A percentile compares a stretch with the other conserved stretches of the same genome.
These are phyloP conservation scores for Solanum gracilifrons DNA, from an alignment of 257 asterid genomes.

Conservation along the genomic window DNA sequence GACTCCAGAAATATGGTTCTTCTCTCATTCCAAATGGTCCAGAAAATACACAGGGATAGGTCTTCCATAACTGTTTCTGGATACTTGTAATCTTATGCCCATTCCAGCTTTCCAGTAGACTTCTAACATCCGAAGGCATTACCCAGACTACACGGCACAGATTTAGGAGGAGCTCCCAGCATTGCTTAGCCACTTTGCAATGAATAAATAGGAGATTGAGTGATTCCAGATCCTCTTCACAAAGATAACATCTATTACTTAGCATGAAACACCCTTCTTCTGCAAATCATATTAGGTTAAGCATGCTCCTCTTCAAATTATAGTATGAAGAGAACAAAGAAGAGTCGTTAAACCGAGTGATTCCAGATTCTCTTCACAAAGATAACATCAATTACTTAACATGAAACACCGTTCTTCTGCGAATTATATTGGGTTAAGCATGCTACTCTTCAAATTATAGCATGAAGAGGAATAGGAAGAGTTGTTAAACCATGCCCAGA, in stretches of 20 bases:
- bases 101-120: not conserved
- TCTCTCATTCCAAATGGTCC: not conserved
- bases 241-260: not conserved
- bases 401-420: not conserved
- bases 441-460: not conserved
- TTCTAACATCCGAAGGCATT: not conserved
- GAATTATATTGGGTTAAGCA: not conserved
- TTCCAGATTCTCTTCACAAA: not conserved
- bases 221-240: not conserved
- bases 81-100: not conserved
- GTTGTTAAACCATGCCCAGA: not conserved
- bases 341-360: not conserved
- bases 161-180: not conserved
- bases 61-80: not conserved
- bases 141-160: not conserved
- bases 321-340: not conserved
- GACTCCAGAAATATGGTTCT: not conserved
- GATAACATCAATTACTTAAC: not conserved
- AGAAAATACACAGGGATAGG: not conserved
- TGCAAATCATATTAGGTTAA: not conserved
- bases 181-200: not conserved
- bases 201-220: not conserved
- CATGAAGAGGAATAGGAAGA: not conserved
- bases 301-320: not conserved
- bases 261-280: not conserved